Evolutionary conservation across 1,284 basidiomycete species (phyloP).

Genomic region (Pseudozyma thailandica): DNA sequence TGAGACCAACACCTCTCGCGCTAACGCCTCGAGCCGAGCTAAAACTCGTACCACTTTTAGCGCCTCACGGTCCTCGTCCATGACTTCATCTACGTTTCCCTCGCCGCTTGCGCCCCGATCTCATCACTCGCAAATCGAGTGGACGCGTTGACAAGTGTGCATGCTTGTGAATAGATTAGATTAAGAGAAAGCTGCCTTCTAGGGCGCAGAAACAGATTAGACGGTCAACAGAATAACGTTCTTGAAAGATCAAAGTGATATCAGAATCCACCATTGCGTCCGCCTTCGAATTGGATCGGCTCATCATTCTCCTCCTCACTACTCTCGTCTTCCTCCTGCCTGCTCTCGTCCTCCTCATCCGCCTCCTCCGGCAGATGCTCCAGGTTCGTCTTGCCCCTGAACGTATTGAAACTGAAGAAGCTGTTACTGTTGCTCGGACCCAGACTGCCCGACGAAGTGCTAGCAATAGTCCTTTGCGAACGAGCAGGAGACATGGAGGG

Average conservation of each 20-base stretch:
- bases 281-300: constrained; percentile 40
- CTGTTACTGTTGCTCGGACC: constrained; percentile 22
- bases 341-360: constrained; percentile 44
- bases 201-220: too few relatives aligned
- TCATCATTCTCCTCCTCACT: constrained; percentile 33
- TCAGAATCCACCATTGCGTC: constrained; percentile 15
- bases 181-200: too few relatives aligned
- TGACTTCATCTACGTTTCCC: too few relatives aligned
- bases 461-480: constrained; percentile 12
- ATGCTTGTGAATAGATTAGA: too few relatives aligned
- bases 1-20: too few relatives aligned
- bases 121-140: too few relatives aligned
- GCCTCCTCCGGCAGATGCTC: constrained; percentile 36
- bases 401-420: constrained; percentile 43
- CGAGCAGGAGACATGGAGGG: constrained; percentile 31
- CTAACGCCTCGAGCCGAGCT: too few relatives aligned
- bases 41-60: too few relatives aligned
- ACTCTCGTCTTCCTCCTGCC: constrained; percentile 16
- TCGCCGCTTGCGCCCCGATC: too few relatives aligned
- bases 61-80: too few relatives aligned
- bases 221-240: background rate
- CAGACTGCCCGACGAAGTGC: background rate
- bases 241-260: background rate
- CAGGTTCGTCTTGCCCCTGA: constrained; percentile 40
- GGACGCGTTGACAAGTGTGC: too few relatives aligned